These are phyloP conservation scores for Megacollybia marginata DNA, from an alignment of 768 basidiomycete species.

Conservation along the genomic window DNA sequence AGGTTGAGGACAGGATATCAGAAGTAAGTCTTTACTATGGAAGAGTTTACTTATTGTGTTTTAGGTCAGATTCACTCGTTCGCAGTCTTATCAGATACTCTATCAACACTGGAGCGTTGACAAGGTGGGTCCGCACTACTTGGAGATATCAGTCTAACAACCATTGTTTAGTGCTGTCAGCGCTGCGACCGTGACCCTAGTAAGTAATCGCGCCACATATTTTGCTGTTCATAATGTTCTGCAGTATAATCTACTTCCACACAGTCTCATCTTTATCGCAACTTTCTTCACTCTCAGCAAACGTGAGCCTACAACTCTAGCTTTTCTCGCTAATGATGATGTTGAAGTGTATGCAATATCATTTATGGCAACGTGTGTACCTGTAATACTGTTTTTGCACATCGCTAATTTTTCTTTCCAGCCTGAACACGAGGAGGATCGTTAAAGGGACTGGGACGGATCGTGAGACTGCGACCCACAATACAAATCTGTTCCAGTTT, in stretches of 20 bases:
- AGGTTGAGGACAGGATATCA: conserved; percentile 46
- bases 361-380: conserved; percentile 54
- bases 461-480: conserved; percentile 26
- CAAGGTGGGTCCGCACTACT: conserved; percentile 35
- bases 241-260: conserved; percentile 49
- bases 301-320: conserved; percentile 28
- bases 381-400: neutral
- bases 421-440: conserved; percentile 53
- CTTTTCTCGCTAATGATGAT: too few species aligned
- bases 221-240: too few species aligned
- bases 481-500: conserved; percentile 45
- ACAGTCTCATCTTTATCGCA: conserved; percentile 52
- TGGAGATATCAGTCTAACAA: too few species aligned
- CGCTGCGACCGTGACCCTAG: conserved; percentile 45
- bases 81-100: conserved; percentile 52
- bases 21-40: conserved; percentile 24
- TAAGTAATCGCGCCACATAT: conserved; percentile 12
- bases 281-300: conserved; percentile 64
- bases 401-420: conserved; percentile 11
- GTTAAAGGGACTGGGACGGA: conserved; percentile 53
- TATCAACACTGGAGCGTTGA: conserved; percentile 58
- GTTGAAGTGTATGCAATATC: conserved; percentile 55
- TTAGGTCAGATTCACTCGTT: conserved; percentile 49
- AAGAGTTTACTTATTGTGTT: neutral
- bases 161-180: conserved; percentile 26